These are phyloP conservation scores for Chamaecrista fasciculata DNA, from an alignment of 306 rosid genomes.

Conservation along the genomic window DNA sequence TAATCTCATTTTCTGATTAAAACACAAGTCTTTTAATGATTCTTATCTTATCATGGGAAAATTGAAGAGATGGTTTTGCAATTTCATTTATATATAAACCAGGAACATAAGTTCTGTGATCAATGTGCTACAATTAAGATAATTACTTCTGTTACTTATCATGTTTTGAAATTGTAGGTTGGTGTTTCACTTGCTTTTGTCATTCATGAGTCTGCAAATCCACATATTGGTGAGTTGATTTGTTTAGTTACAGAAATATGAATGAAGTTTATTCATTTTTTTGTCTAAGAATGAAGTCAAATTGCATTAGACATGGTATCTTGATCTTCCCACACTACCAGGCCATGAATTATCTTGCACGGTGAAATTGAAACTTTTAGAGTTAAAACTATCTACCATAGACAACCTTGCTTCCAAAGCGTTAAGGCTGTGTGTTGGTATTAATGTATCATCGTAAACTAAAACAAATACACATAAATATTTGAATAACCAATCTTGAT, in stretches of 20 bases:
- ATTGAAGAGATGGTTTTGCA: background rate
- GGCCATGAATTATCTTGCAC: background rate
- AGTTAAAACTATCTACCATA: background rate
- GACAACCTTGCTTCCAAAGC: conserved; percentile 18
- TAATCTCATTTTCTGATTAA: conserved; percentile 10
- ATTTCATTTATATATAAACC: conserved; percentile 9
- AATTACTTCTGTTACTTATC: background rate
- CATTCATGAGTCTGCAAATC: conserved; percentile 96
- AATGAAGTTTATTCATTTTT: background rate
- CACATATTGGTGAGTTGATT: conserved; percentile 81
- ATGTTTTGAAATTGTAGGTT: conserved; percentile 57
- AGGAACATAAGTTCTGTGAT: conserved; percentile 3
- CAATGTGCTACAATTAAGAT: conserved; percentile 20
- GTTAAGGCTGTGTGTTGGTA: background rate
- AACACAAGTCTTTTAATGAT: conserved; percentile 6
- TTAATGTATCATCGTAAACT: background rate
- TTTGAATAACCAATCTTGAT: background rate
- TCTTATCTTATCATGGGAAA: conserved; percentile 3
- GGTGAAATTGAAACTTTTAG: background rate
- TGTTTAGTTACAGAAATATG: conserved; percentile 13
- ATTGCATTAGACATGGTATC: background rate
- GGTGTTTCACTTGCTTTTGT: conserved; percentile 94
- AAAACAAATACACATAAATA: background rate
- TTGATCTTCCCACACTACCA: background rate
- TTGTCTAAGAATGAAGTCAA: conserved; percentile 4